Evolutionary conservation across 805 yeast species (phyloP), one percentile per base, ranked within the genome.

Genomic region (Spathaspora arborariae): DNA sequence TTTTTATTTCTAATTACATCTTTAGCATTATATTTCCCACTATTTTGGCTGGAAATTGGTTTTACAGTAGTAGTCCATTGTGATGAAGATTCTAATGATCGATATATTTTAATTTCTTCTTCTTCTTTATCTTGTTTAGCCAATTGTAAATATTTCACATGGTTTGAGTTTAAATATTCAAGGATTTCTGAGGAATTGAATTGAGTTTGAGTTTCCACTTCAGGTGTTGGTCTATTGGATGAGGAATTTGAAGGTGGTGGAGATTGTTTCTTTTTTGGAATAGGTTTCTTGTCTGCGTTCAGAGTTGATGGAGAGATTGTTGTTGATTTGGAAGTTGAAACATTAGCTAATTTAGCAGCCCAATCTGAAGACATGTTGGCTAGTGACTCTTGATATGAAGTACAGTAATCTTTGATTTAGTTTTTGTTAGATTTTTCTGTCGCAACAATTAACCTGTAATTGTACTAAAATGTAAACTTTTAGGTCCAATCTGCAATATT

Each of bases 71-170:
- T n/a, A n/a, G 46, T 58, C 62, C 62, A 58, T 39, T 48, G 56
- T 3, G 58, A 54, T 3, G 58, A 52, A 8, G 62, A 20, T 7
- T 64, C 67, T 4, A 60, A 55, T 37, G 63, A 56, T 39, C 56
- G 52, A 42, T 63, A 62, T 10, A 59, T 45, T 24, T 49, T 51
- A 16, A 47, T 49, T 19, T 48, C 33, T 11, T 54, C 58, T 16
- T 58, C 60, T n/a, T 36, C 42, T 40, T 57, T 52, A 51, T 62
- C 62, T 4, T 46, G 40, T 19, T 52, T 55, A 26, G 66, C 60
- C 38, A 50, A 48, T 16, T 54, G 52, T 16, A 59, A 34, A 22
- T 58, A 54, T 6, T 44, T 46, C n/a, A 50, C 42, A 42, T 47
- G 62, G 8, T 53, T 47, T 10, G 51, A 7, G 41, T 47, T 51